Evolutionary conservation across 1,139 yeast genomes (phyloP).

Genomic region (Geotrichum klebahnii): DNA sequence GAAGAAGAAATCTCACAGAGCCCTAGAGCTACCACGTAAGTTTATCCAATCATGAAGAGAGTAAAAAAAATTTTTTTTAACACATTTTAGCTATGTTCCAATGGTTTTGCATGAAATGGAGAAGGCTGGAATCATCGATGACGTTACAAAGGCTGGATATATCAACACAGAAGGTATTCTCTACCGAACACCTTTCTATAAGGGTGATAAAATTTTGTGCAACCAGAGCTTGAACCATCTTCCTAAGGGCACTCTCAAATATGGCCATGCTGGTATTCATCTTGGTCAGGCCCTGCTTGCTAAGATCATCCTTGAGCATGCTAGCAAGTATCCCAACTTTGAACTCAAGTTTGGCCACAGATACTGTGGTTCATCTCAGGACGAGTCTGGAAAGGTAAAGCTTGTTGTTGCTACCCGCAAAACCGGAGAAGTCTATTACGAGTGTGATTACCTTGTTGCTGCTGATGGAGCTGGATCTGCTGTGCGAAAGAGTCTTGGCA

Average conservation of each 20-base stretch:
- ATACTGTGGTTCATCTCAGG: background rate
- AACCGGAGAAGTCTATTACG: background rate
- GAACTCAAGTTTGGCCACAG: slow-evolving; percentile 3
- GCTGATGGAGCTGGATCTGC: slow-evolving; percentile 1
- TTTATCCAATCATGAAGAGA: background rate
- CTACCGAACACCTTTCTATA: background rate
- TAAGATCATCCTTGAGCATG: background rate
- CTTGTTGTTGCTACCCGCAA: background rate
- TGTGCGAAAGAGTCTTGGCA: background rate
- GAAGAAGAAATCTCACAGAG: background rate
- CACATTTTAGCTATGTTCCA: background rate
- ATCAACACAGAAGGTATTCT: slow-evolving; percentile 1
- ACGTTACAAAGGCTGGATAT: background rate
- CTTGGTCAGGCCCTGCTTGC: slow-evolving; percentile 2
- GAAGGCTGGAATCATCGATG: background rate
- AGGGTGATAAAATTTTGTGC: background rate
- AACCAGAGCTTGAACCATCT: background rate
- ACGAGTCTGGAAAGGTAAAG: background rate
- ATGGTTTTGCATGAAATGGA: slow-evolving; percentile 2
- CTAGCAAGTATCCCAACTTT: background rate
- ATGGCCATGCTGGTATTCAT: background rate
- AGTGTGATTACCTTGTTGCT: background rate
- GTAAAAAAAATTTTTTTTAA: background rate
- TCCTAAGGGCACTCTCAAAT: slow-evolving; percentile 2
- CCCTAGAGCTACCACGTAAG: background rate